These are phyloP conservation scores for Marsdenia floribunda DNA, from an alignment of 257 asterid genomes.

Conservation along the genomic window DNA sequence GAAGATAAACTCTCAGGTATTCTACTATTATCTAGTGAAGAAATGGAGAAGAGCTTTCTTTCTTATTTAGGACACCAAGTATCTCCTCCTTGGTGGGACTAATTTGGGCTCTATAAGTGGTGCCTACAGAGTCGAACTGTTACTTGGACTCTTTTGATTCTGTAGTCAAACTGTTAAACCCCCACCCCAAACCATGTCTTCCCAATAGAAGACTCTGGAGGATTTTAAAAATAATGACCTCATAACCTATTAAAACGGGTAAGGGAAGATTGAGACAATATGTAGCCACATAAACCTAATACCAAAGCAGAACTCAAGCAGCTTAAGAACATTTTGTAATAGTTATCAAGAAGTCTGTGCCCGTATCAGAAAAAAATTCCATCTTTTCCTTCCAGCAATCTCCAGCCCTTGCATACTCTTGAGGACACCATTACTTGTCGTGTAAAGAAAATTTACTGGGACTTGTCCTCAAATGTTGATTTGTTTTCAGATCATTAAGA, in stretches of 20 bases:
- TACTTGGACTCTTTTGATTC: background rate
- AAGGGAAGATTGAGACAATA: background rate
- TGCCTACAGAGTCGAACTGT: background rate
- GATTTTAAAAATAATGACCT: background rate
- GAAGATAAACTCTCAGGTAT: background rate
- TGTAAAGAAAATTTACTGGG: background rate
- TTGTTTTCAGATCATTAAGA: background rate
- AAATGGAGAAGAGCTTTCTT: background rate
- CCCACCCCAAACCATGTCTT: background rate
- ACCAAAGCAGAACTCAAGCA: background rate
- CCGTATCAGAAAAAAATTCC: background rate
- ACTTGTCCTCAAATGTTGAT: background rate
- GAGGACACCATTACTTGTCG: background rate
- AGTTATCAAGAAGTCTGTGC: background rate
- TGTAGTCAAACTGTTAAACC: too few species aligned
- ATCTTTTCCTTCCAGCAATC: background rate
- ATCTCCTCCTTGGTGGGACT: background rate
- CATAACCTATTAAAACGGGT: background rate
- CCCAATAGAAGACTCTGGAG: background rate
- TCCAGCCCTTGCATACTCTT: background rate
- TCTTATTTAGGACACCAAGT: background rate
- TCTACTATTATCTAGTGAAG: background rate
- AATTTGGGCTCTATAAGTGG: background rate
- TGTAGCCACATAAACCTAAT: background rate
- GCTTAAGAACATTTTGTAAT: background rate